These are phyloP conservation scores for Cymbopogon citratus DNA, from an alignment of 176 grass and related monocot species.

Conservation along the genomic window DNA sequence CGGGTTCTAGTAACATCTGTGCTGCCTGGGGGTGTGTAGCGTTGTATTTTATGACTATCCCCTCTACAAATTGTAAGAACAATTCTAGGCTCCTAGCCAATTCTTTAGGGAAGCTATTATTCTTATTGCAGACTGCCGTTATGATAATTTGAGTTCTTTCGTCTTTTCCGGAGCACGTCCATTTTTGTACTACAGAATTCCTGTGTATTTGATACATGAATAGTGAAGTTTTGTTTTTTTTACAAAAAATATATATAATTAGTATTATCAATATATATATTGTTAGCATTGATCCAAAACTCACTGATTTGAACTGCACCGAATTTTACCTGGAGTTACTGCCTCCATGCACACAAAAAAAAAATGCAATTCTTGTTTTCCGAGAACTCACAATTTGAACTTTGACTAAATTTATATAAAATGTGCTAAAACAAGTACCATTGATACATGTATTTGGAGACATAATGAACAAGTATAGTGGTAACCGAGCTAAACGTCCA, in stretches of 20 bases:
- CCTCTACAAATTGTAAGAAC: neutral
- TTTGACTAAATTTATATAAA: no score
- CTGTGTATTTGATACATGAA: neutral
- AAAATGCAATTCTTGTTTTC: no score
- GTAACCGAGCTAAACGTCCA: neutral
- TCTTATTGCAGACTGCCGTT: neutral
- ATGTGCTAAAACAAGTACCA: no score
- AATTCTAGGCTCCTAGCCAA: neutral
- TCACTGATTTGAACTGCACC: neutral
- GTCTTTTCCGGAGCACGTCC: neutral
- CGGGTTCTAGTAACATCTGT: conserved; percentile 5
- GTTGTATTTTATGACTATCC: neutral
- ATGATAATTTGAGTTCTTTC: neutral
- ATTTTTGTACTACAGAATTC: neutral
- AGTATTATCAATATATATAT: neutral
- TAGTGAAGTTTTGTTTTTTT: neutral
- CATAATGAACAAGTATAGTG: neutral
- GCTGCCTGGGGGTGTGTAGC: neutral
- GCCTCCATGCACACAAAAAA: no score
- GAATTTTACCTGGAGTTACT: neutral
- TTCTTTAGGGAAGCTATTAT: neutral
- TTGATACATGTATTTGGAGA: no score
- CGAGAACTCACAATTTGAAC: no score
- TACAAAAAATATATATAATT: neutral
- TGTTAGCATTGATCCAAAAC: neutral